Evolutionary conservation across 2,329 filamentous ascomycete species (phyloP).

Genomic region (Fusarium chaquense): DNA sequence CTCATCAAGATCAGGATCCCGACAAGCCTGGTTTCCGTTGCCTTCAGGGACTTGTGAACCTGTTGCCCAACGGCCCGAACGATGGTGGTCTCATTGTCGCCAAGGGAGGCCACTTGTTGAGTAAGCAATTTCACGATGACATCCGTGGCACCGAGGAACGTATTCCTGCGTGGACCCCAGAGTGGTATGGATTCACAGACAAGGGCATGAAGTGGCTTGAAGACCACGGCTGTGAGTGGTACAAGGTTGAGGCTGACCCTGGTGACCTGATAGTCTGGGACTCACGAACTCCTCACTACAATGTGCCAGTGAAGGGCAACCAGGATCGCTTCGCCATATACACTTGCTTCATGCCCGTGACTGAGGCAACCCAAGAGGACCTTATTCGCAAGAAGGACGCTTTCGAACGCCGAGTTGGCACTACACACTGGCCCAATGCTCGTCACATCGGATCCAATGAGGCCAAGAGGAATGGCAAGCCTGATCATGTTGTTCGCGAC

Average conservation of each 20-base stretch:
- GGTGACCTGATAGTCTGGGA: slow-evolving; percentile 59
- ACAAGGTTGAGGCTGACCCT: slow-evolving; percentile 57
- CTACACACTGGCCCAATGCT: slow-evolving; percentile 59
- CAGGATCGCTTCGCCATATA: slow-evolving; percentile 54
- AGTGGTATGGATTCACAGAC: slow-evolving; percentile 52
- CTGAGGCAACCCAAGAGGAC: slow-evolving; percentile 50
- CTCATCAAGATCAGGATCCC: slow-evolving; percentile 43
- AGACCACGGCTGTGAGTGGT: slow-evolving; percentile 50
- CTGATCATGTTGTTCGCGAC: slow-evolving; percentile 34
- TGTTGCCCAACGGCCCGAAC: slow-evolving; percentile 51
- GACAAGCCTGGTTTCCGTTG: slow-evolving; percentile 59
- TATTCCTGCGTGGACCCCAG: slow-evolving; percentile 54
- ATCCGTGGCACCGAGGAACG: slow-evolving; percentile 50
- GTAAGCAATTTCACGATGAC: slow-evolving; percentile 52
- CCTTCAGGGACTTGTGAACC: slow-evolving; percentile 64
- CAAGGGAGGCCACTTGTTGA: slow-evolving; percentile 37
- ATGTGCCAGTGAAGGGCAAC: slow-evolving; percentile 53
- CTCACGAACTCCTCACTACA: slow-evolving; percentile 56
- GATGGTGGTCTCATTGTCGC: slow-evolving; percentile 54
- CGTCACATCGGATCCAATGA: slow-evolving; percentile 33
- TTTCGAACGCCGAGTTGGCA: slow-evolving; percentile 53
- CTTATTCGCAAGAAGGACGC: slow-evolving; percentile 57
- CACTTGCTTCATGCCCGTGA: slow-evolving; percentile 45
- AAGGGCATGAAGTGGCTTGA: slow-evolving; percentile 54
- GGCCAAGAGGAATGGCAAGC: slow-evolving; percentile 39